Evolutionary conservation across 164 flowering plant genomes (phyloP), one percentile per base, ranked within the genome.

Genomic region (Cinnamomum chago): DNA sequence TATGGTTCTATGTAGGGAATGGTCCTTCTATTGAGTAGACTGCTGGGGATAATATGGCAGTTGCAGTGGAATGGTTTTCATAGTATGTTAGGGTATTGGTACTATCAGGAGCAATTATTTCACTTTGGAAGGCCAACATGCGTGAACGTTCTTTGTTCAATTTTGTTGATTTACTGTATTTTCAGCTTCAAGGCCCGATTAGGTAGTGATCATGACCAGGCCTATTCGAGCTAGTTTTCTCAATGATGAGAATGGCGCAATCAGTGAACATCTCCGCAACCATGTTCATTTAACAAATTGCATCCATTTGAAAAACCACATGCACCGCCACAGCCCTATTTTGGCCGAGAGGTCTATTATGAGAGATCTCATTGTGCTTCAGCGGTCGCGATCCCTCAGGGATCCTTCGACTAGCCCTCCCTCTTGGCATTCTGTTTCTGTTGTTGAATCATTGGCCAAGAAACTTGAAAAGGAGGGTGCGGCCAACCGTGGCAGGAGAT

Each of bases 251-350:
- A 92, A 91, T 86, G 92, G 90, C 75, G 85, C 85, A 72, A 90
- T 90, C 51, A 83, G 89, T 73, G 92, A 93, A 82, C 99, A 96
- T 83, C 88, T 96, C 17, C 94, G 94, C 33, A 92, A 91, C 76
- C 98, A 96, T 77, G 92, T 94, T 23, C 99, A 96, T 82, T 86
- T 94, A 82, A 96, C 99, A 2, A 96, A 96, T 75, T 96, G 98
- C 75, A 96, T 96, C 76, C 99, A 96, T 81, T 82, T 96, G 88
- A 96, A 94, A 82, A 94, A 96, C 84, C 99, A 95, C 77, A 91
- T 96, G 97, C 98, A 92, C 73, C 89, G 87, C 82, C 89, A 90
- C 10, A 96, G 97, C 76, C 98, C 99, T 10, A 81, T 86, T 2
- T 76, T 88, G 79, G 82, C 92, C 2, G 97, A 94, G 72, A 82